Evolutionary conservation across 192 early-diverging fungal genomes (phyloP), one percentile per base, ranked within the genome.

Genomic region (Podochytrium sp.): DNA sequence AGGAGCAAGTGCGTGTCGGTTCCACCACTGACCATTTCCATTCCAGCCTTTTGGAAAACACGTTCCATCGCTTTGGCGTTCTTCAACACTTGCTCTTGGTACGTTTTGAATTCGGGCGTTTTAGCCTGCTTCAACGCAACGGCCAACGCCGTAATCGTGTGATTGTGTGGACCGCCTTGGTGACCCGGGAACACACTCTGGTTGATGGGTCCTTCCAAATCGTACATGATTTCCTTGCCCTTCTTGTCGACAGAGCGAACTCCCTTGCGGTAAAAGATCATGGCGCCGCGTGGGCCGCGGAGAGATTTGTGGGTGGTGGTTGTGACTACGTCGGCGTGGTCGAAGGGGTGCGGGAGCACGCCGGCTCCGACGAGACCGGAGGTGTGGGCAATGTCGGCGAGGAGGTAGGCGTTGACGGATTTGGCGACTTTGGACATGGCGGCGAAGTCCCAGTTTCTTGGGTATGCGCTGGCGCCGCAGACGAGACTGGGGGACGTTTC

Each of bases 281-380:
- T 94, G 57, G 95, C 93, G 58, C 97, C 97, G 71, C 69, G n/a
- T 35, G 97, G 97, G n/a, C 97, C 97, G 70, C 97, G 88, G 51
- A 99, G 89, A 18, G 96, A 97, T 79, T 99, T 99, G 89, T 99
- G 97, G 1, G 97, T 99, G 60, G 97, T 99, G 34, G 97, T 99
- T 12, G 96, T 99, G 76, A 99, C 97, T 70, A 99, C 92, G 80
- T 99, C 97, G 41, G 95, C 90, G 79, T 92, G 85, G 71, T 92
- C 90, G 78, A 97, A 99, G 16, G 97, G 96, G 71, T 91, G 90
- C 72, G 90, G 92, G 20, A 99, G 75, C 29, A 93, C 91, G 33
- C 86, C 89, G 6, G 97, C 96, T 4, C 96, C 93, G 41, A 99
- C 90, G 38, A 97, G 78, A 38, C 92, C 92, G 73, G 91, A 92